phyloP scores from a whole-genome alignment of 129 eudicot species.

The Kitagawia praeruptora region DNA sequence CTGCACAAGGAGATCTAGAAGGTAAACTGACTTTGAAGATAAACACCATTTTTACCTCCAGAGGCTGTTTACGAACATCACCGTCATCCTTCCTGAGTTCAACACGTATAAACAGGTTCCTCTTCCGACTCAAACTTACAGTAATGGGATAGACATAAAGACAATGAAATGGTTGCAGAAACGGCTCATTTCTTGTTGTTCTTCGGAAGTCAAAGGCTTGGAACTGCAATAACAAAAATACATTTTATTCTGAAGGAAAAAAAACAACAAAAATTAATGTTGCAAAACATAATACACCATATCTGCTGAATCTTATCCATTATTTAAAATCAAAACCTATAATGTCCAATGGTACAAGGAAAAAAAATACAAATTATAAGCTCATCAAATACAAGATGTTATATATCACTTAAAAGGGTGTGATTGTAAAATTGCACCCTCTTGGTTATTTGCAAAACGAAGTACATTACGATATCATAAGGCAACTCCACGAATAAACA shows the following conservation, averaged over 20 bases:
- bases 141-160: slow-evolving; percentile 97
- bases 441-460: background rate
- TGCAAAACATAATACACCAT: background rate
- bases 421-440: background rate
- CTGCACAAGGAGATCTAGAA: slow-evolving; percentile 5
- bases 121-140: slow-evolving; percentile 80
- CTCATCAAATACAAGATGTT: background rate
- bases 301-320: background rate
- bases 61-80: slow-evolving; percentile 67
- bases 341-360: background rate
- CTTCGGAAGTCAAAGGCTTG: slow-evolving; percentile 97
- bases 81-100: slow-evolving; percentile 90
- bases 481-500: background rate
- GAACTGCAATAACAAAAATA: slow-evolving; percentile 42
- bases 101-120: slow-evolving; percentile 88
- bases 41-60: slow-evolving; percentile 53
- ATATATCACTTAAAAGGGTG: background rate
- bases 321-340: background rate
- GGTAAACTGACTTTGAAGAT: background rate
- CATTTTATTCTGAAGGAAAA: slow-evolving; percentile 3
- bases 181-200: slow-evolving; percentile 90
- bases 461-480: background rate
- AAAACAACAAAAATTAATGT: background rate
- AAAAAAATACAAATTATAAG: background rate
- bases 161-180: slow-evolving; percentile 92